Evolutionary conservation across 1,284 basidiomycete species (phyloP).

Genomic region (Ceratobasidium sp.): DNA sequence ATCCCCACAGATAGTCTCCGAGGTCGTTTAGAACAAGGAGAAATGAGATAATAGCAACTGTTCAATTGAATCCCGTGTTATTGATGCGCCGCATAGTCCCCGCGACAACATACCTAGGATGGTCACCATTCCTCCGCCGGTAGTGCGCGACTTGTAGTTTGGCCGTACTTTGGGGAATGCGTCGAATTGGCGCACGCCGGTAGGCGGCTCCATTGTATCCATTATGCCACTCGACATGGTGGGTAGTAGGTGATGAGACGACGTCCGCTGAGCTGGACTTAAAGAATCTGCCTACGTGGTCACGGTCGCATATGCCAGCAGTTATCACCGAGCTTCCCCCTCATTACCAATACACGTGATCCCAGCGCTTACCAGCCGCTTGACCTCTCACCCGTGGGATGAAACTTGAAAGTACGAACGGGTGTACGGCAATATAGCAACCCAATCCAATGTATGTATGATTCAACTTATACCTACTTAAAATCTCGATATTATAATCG

Average conservation of each 20-base stretch:
- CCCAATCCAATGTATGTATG: too few relatives aligned
- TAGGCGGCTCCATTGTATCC: slow-evolving; percentile 24
- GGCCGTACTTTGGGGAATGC: slow-evolving; percentile 90
- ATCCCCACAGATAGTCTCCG: slow-evolving; percentile 89
- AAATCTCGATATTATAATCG: too few relatives aligned
- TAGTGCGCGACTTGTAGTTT: slow-evolving; percentile 85
- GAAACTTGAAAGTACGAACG: too few relatives aligned
- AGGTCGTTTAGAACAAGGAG: slow-evolving; percentile 85
- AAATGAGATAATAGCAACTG: slow-evolving; percentile 72
- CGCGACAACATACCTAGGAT: slow-evolving; percentile 48
- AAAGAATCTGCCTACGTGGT: slow-evolving; percentile 33
- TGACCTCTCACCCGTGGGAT: background rate
- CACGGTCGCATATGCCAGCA: slow-evolving; percentile 21
- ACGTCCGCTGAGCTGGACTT: slow-evolving; percentile 14
- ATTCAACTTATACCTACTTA: too few relatives aligned
- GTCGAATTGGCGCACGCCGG: slow-evolving; percentile 65
- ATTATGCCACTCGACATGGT: slow-evolving; percentile 27
- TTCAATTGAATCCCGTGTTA: slow-evolving; percentile 49
- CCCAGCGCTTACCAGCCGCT: background rate
- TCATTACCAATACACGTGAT: slow-evolving; percentile 27
- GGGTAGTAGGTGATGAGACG: background rate
- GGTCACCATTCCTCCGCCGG: slow-evolving; percentile 87
- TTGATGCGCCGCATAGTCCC: background rate
- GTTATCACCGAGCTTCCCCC: slow-evolving; percentile 37
- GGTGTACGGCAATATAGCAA: too few relatives aligned